Percentiles rank a stretch among this genome's conserved stretches.
Evolutionary conservation across 2,329 filamentous ascomycete genomes (phyloP).

Genomic region (Alternaria burnsii): DNA sequence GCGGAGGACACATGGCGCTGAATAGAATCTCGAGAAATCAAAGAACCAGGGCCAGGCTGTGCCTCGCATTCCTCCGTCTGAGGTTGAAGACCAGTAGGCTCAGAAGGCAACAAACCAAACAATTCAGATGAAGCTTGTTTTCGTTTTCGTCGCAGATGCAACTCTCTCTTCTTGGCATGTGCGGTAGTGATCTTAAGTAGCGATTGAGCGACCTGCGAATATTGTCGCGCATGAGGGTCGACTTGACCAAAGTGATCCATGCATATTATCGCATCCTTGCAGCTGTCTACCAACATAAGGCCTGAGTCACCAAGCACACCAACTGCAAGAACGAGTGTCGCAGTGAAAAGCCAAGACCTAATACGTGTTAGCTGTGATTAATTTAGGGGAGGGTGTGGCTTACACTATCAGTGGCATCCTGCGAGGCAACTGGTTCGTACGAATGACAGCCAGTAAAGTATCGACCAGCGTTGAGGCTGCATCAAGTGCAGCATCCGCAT

Average conservation of each 20-base stretch:
- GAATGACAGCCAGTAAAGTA: slow-evolving; percentile 32
- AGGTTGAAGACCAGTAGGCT: slow-evolving; percentile 3
- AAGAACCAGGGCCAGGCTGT: slow-evolving; percentile 5
- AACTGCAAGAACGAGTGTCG: slow-evolving; percentile 40
- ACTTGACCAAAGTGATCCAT: slow-evolving; percentile 39
- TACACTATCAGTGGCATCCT: slow-evolving; percentile 46
- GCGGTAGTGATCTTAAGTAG: slow-evolving; percentile 35
- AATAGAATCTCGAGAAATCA: slow-evolving; percentile 8
- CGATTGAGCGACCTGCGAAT: slow-evolving; percentile 38
- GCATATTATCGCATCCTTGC: slow-evolving; percentile 33
- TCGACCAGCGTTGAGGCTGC: slow-evolving; percentile 41
- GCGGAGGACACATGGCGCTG: slow-evolving; percentile 15
- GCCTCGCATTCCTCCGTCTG: neutral
- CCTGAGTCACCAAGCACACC: slow-evolving; percentile 38
- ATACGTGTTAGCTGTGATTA: neutral
- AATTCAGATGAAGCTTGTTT: slow-evolving; percentile 42
- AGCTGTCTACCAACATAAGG: slow-evolving; percentile 30
- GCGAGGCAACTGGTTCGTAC: slow-evolving; percentile 31
- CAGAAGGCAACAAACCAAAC: slow-evolving; percentile 36
- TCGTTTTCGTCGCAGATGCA: slow-evolving; percentile 30
- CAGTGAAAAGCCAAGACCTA: slow-evolving; percentile 44
- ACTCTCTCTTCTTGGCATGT: slow-evolving; percentile 37
- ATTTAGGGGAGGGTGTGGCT: neutral
- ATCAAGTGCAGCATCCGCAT: slow-evolving; percentile 43
- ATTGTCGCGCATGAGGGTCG: slow-evolving; percentile 44